These are phyloP conservation scores for Amanita phalloides DNA, from an alignment of 768 basidiomycete genomes.

Conservation along the genomic window DNA sequence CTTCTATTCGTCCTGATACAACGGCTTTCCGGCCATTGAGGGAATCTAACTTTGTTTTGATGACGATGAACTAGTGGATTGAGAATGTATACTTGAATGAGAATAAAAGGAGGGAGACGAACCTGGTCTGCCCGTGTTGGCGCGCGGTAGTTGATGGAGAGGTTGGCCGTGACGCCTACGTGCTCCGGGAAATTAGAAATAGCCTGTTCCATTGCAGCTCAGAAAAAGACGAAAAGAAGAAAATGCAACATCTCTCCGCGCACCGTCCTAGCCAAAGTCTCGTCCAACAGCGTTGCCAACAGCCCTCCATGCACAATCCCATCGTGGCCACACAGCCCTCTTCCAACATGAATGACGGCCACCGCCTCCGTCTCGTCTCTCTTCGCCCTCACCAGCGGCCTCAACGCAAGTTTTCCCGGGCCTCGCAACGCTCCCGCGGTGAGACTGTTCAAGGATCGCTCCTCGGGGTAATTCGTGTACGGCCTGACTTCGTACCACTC, in stretches of 20 bases:
- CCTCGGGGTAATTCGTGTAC: constrained; percentile 58
- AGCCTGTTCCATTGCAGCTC: constrained; percentile 39
- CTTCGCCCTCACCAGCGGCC: constrained; percentile 64
- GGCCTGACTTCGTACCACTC: constrained; percentile 77
- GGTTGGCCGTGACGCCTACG: constrained; percentile 86
- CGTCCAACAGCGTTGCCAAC: constrained; percentile 84
- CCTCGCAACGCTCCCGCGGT: constrained; percentile 81
- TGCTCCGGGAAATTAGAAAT: constrained; percentile 77
- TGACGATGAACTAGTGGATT: constrained; percentile 61
- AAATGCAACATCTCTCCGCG: constrained; percentile 1
- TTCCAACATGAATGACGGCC: constrained; percentile 71
- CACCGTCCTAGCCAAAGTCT: constrained; percentile 73
- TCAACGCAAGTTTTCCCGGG: constrained; percentile 75
- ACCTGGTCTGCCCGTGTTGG: constrained; percentile 89
- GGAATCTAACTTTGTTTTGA: constrained; percentile 58
- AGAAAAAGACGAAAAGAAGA: neutral
- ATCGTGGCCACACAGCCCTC: constrained; percentile 85
- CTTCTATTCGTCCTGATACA: constrained; percentile 67
- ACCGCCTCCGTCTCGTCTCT: constrained; percentile 68
- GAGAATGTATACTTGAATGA: neutral
- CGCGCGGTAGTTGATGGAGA: constrained; percentile 73
- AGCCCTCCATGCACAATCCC: constrained; percentile 93
- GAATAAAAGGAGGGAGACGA: constrained; percentile 4
- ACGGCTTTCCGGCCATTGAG: constrained; percentile 68
- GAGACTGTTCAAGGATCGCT: constrained; percentile 70